A percentile compares a stretch with the other conserved stretches of the same genome.
phyloP scores from a whole-genome alignment of 2,329 filamentous ascomycete genomes.

The Trichoderma sp. region DNA sequence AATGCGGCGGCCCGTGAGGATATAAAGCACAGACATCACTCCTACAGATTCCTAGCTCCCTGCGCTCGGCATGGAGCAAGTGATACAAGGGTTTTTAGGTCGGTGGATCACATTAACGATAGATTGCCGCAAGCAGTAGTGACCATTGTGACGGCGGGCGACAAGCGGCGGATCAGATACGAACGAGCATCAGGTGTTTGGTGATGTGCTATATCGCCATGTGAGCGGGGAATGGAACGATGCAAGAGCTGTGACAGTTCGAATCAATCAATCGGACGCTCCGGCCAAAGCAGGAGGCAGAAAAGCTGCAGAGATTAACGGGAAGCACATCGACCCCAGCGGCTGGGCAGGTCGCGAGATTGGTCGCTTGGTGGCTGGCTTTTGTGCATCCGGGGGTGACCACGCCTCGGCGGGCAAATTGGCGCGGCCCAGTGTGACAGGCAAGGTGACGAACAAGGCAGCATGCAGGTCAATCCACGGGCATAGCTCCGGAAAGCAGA shows the following conservation, averaged over 20 bases:
- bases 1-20: slow-evolving; percentile 25
- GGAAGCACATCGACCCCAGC: slow-evolving; percentile 39
- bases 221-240: slow-evolving; percentile 33
- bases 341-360: slow-evolving; percentile 55
- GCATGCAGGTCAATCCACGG: slow-evolving; percentile 34
- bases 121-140: neutral
- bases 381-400: slow-evolving; percentile 22
- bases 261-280: slow-evolving; percentile 35
- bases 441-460: slow-evolving; percentile 33
- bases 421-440: slow-evolving; percentile 30
- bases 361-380: slow-evolving; percentile 45
- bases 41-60: slow-evolving; percentile 16
- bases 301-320: slow-evolving; percentile 4
- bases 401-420: slow-evolving; percentile 31
- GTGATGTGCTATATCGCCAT: slow-evolving; percentile 40
- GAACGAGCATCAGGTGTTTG: slow-evolving; percentile 17
- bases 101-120: slow-evolving; percentile 26
- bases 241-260: neutral
- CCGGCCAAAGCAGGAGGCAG: slow-evolving; percentile 30
- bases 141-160: neutral
- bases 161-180: slow-evolving; percentile 11
- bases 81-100: slow-evolving; percentile 19
- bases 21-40: slow-evolving; percentile 25
- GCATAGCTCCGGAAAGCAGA: neutral
- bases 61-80: slow-evolving; percentile 19